Conservation (phyloP, 176 grass and related monocot genomes). For the Raddia distichophylla region DNA sequence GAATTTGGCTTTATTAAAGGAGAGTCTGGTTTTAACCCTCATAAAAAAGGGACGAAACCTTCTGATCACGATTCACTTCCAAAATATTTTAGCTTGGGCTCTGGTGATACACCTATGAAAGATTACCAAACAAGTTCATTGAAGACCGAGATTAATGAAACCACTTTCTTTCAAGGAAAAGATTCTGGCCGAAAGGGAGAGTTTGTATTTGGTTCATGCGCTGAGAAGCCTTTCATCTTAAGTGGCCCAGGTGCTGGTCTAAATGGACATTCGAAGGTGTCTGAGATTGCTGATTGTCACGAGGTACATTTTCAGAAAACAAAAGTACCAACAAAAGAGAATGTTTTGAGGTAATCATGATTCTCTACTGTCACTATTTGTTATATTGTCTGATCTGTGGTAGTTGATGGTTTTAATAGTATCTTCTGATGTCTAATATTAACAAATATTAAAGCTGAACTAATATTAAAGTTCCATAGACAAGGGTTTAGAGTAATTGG, state of each 20-base stretch:
- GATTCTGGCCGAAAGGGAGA: slow-evolving; percentile 47
- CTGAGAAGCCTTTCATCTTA: slow-evolving; percentile 47
- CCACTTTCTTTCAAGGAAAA: slow-evolving; percentile 44
- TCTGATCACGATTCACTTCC: slow-evolving; percentile 42
- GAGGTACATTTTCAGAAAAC: slow-evolving; percentile 28
- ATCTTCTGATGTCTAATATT: slow-evolving; percentile 2
- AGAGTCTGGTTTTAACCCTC: slow-evolving; percentile 31
- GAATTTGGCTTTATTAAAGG: slow-evolving; percentile 42
- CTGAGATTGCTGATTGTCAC: slow-evolving; percentile 26
- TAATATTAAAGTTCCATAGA: slow-evolving; percentile 1
- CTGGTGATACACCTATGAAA: slow-evolving; percentile 52
- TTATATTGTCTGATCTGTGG: background rate
- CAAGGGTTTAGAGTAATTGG: background rate
- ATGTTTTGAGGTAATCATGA: slow-evolving; percentile 47
- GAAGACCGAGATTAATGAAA: slow-evolving; percentile 48
- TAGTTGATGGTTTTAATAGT: slow-evolving; percentile 11
- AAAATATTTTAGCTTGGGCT: slow-evolving; percentile 46
- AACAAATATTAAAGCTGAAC: slow-evolving; percentile 10
- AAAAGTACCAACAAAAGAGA: slow-evolving; percentile 32
- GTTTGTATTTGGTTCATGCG: slow-evolving; percentile 47
- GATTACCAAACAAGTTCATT: slow-evolving; percentile 38
- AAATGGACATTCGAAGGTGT: slow-evolving; percentile 43
- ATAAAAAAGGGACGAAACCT: slow-evolving; percentile 44
- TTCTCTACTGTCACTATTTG: slow-evolving; percentile 16
- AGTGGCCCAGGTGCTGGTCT: slow-evolving; percentile 39